phyloP scores from a whole-genome alignment of 202 grass and related monocot species.

The Saccharum hybrid region DNA sequence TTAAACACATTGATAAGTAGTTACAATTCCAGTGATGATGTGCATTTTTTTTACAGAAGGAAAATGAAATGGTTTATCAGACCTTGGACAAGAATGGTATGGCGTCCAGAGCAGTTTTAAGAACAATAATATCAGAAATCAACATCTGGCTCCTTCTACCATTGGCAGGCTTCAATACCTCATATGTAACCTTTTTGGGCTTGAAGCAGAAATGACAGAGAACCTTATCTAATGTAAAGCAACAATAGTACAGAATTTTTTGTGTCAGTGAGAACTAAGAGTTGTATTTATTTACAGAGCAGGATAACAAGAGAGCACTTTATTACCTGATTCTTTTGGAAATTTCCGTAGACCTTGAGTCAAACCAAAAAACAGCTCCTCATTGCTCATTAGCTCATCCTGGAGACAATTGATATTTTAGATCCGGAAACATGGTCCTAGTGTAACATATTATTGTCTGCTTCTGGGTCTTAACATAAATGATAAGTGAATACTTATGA shows the following conservation, averaged over 20 bases:
- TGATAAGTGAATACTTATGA: slow-evolving; percentile 31
- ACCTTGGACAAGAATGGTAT: slow-evolving; percentile 96
- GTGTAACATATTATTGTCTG: not conserved
- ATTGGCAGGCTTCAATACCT: slow-evolving; percentile 69
- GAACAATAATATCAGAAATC: slow-evolving; percentile 93
- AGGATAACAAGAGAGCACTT: slow-evolving; percentile 26
- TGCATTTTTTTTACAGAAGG: not conserved
- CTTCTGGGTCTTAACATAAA: not conserved
- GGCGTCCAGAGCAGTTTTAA: slow-evolving; percentile 93
- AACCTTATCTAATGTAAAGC: slow-evolving; percentile 75
- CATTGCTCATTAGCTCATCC: slow-evolving; percentile 93
- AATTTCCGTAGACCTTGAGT: slow-evolving; percentile 94
- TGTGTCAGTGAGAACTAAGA: slow-evolving; percentile 11
- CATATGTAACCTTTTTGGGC: slow-evolving; percentile 68
- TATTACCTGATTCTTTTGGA: slow-evolving; percentile 89
- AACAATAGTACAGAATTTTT: slow-evolving; percentile 22
- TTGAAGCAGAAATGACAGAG: slow-evolving; percentile 97
- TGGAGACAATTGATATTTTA: slow-evolving; percentile 40
- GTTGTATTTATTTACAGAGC: slow-evolving; percentile 24
- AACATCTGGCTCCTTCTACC: slow-evolving; percentile 83
- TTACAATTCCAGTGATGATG: slow-evolving; percentile 20
- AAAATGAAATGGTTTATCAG: slow-evolving; percentile 24
- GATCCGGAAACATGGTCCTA: slow-evolving; percentile 27
- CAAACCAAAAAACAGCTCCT: slow-evolving; percentile 95
- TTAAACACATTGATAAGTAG: slow-evolving; percentile 38